Evolutionary conservation across 768 basidiomycete genomes (phyloP).

Genomic region (Mycena venus): DNA sequence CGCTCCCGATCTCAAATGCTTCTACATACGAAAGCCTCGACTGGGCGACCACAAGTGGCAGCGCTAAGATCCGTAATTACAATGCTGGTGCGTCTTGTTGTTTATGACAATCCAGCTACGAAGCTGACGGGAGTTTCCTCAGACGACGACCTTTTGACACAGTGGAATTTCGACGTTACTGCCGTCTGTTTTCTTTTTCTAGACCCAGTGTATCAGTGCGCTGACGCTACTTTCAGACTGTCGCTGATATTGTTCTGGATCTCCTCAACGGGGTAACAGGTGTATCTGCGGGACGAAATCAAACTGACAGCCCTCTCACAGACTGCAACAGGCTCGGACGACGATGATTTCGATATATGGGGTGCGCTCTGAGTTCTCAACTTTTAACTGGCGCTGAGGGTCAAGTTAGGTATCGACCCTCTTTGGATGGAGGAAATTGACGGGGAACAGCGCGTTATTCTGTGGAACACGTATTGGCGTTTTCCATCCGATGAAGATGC

Average conservation of each 20-base stretch:
- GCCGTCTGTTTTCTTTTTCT: slow-evolving; percentile 15
- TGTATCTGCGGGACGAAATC: not conserved
- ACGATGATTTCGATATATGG: slow-evolving; percentile 38
- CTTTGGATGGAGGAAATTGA: slow-evolving; percentile 35
- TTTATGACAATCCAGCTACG: not conserved
- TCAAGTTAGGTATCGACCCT: slow-evolving; percentile 30
- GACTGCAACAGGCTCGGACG: slow-evolving; percentile 36
- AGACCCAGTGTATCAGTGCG: too few species aligned
- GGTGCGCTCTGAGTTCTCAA: slow-evolving; percentile 4
- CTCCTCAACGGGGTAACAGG: slow-evolving; percentile 34
- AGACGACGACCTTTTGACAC: slow-evolving; percentile 19
- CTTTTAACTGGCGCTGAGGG: not conserved
- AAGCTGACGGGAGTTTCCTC: not conserved
- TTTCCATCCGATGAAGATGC: slow-evolving; percentile 28
- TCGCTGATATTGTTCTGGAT: slow-evolving; percentile 39
- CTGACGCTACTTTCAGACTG: slow-evolving; percentile 21
- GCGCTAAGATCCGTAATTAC: slow-evolving; percentile 34
- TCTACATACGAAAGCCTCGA: slow-evolving; percentile 34
- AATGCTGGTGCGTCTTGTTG: slow-evolving; percentile 26
- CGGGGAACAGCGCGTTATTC: slow-evolving; percentile 28
- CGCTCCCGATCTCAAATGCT: slow-evolving; percentile 34
- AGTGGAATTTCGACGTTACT: slow-evolving; percentile 30
- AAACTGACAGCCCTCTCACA: not conserved
- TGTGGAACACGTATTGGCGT: slow-evolving; percentile 39
- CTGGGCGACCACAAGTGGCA: slow-evolving; percentile 38